Evolutionary conservation across 257 asterid genomes (phyloP).

Genomic region (Nicotiana paniculata): DNA sequence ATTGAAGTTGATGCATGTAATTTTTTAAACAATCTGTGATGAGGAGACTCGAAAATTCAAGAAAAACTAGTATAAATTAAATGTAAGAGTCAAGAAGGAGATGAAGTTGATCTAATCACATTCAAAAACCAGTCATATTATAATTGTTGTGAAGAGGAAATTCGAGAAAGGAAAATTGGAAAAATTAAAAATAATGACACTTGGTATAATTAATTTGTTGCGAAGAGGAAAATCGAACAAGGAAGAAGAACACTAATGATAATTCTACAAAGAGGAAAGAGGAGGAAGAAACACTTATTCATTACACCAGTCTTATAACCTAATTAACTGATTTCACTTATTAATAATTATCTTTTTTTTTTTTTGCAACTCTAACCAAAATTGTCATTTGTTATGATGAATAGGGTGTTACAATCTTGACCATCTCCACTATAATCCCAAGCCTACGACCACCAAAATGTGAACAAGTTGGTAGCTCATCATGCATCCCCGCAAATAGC

Average conservation of each 20-base stretch:
- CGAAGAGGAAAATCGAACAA: conserved; percentile 6
- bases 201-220: background rate
- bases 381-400: background rate
- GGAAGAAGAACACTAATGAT: background rate
- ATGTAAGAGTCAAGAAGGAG: background rate
- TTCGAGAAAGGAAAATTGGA: background rate
- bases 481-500: conserved; percentile 57
- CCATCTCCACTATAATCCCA: conserved; percentile 67
- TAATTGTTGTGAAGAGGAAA: background rate
- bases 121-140: background rate
- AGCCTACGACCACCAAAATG: conserved; percentile 71
- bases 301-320: background rate
- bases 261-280: background rate
- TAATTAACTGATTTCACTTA: too few relatives aligned
- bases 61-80: background rate
- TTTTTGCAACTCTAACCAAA: too few relatives aligned
- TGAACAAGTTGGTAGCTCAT: conserved; percentile 21
- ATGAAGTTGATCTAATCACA: background rate
- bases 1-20: background rate
- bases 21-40: conserved; percentile 2
- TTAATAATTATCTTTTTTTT: too few relatives aligned
- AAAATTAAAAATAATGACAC: background rate
- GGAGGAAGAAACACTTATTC: background rate
- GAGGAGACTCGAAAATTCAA: conserved; percentile 8
- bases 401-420: conserved; percentile 72